These are phyloP conservation scores for Blastocystis sp. DNA, from an alignment of 352 stramenopile genomes.

Conservation along the genomic window DNA sequence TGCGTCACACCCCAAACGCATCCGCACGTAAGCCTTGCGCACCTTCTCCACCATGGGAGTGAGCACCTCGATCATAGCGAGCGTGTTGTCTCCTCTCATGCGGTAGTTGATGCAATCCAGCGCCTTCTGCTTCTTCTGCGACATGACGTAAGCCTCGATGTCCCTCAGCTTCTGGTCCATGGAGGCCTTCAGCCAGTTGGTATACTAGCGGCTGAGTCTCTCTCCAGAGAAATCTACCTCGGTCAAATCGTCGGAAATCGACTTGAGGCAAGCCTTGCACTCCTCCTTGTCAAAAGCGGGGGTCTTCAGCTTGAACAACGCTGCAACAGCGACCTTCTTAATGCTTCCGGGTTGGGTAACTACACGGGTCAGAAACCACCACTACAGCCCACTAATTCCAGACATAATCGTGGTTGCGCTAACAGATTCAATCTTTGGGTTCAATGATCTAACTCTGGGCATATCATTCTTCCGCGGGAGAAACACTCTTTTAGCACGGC, in stretches of 20 bases:
- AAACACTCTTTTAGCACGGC: not conserved
- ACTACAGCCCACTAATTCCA: slow-evolving; percentile 45
- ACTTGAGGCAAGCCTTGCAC: slow-evolving; percentile 60
- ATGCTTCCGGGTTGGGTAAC: slow-evolving; percentile 63
- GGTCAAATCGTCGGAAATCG: slow-evolving; percentile 46
- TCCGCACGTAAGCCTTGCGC: slow-evolving; percentile 38
- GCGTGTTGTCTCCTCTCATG: slow-evolving; percentile 68
- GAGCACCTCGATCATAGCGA: slow-evolving; percentile 69
- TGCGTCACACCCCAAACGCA: not conserved
- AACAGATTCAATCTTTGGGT: not conserved
- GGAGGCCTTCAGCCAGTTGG: slow-evolving; percentile 33
- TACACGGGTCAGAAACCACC: slow-evolving; percentile 2
- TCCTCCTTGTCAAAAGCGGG: slow-evolving; percentile 65
- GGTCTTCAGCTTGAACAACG: slow-evolving; percentile 55
- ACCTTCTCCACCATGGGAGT: slow-evolving; percentile 65
- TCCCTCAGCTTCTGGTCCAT: slow-evolving; percentile 65
- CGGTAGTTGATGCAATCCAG: slow-evolving; percentile 66
- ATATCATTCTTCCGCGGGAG: not conserved
- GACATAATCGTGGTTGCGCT: not conserved
- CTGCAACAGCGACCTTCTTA: slow-evolving; percentile 61
- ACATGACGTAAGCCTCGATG: slow-evolving; percentile 60
- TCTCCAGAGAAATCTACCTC: not conserved
- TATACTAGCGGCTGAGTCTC: slow-evolving; percentile 5
- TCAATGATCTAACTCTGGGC: not conserved
- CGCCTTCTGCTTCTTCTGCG: slow-evolving; percentile 66